phyloP scores from a whole-genome alignment of 257 asterid species.

The Jacaranda mimosifolia region DNA sequence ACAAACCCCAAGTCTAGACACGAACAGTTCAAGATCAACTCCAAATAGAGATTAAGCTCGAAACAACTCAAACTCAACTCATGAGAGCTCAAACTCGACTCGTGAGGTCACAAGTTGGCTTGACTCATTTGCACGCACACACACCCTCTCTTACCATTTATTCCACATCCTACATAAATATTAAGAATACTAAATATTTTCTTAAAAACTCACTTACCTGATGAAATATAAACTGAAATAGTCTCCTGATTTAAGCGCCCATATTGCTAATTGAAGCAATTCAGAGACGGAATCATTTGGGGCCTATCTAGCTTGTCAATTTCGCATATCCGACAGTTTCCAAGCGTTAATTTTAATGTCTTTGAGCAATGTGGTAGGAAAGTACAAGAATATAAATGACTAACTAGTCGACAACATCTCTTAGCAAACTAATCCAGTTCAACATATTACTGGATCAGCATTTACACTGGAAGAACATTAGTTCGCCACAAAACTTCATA shows the following conservation, averaged over 20 bases:
- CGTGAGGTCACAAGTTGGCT: too few relatives aligned
- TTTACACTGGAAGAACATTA: not conserved
- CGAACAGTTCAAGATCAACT: too few relatives aligned
- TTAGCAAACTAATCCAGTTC: not conserved
- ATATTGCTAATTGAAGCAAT: not conserved
- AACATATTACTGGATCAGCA: not conserved
- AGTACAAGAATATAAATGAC: conserved; percentile 20
- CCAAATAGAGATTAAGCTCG: too few relatives aligned
- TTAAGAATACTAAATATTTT: too few relatives aligned
- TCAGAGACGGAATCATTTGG: not conserved
- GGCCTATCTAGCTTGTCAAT: not conserved
- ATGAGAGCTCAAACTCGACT: too few relatives aligned
- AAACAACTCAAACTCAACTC: too few relatives aligned
- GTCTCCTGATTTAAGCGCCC: not conserved
- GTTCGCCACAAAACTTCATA: conserved; percentile 7
- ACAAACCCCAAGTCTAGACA: too few relatives aligned
- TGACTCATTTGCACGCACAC: too few relatives aligned
- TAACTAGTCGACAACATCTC: not conserved
- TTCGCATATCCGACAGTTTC: not conserved
- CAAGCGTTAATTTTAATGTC: conserved; percentile 15
- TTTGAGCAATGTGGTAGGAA: not conserved
- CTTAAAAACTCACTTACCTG: too few relatives aligned
- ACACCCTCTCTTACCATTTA: too few relatives aligned
- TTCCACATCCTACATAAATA: too few relatives aligned
- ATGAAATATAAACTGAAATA: too few relatives aligned